Conservation (phyloP, 129 eudicot genomes). For the Erigeron canadensis region DNA sequence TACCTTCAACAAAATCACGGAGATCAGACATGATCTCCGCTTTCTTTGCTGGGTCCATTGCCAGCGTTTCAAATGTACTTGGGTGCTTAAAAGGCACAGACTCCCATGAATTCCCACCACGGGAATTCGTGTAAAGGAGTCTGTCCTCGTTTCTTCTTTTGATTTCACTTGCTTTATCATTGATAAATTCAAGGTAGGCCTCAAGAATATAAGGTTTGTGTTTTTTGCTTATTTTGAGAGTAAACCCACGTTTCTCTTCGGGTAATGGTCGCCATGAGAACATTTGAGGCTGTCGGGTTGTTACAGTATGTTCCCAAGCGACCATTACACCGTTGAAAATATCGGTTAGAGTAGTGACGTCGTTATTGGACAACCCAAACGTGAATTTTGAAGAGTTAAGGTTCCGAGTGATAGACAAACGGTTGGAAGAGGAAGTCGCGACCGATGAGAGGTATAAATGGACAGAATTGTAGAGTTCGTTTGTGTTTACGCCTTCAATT, state of each 20-base stretch:
- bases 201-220: constrained; percentile 44
- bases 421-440: constrained; percentile 51
- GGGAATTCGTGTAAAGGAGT: constrained; percentile 69
- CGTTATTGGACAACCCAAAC: constrained; percentile 60
- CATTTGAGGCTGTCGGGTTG: constrained; percentile 56
- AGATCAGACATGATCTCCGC: constrained; percentile 70
- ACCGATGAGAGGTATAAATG: constrained; percentile 77
- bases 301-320: constrained; percentile 81
- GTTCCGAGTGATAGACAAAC: constrained; percentile 74
- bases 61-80: constrained; percentile 81
- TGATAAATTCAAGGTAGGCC: constrained; percentile 59
- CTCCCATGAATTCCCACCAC: constrained; percentile 91
- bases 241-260: constrained; percentile 83
- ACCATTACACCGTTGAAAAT: constrained; percentile 47
- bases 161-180: constrained; percentile 61
- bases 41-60: constrained; percentile 75
- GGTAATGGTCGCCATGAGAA: constrained; percentile 92
- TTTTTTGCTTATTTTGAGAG: constrained; percentile 53
- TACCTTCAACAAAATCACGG: constrained; percentile 66
- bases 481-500: constrained; percentile 94
- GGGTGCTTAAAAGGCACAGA: constrained; percentile 96
- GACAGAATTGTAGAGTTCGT: constrained; percentile 90
- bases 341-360: constrained; percentile 57
- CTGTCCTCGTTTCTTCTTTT: constrained; percentile 66
- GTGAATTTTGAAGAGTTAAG: constrained; percentile 82